Evolutionary conservation across 495 filamentous ascomycete species (phyloP), one percentile per base, ranked within the genome.

Genomic region (Cercophora scortea): DNA sequence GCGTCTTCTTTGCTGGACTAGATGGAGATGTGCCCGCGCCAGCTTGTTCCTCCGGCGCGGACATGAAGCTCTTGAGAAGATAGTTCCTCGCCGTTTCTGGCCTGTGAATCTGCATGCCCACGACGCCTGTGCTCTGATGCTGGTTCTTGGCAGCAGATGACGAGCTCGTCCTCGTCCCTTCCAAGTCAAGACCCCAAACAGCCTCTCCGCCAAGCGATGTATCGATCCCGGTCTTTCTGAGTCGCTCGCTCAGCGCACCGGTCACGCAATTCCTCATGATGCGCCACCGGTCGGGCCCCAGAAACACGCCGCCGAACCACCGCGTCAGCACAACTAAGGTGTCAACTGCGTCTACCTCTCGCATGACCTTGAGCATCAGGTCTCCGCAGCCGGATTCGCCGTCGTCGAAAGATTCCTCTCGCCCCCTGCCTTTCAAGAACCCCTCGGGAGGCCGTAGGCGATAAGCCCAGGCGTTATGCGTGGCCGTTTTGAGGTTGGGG

Each of bases 371-470:
- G 18, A 95, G 74, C 59, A 97, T 65, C 25, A 93, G 78, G 0
- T 83, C 81, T 6, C 93, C 93, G 25, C 87, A 89, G 25, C 89
- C 90, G 9, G 81, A 84, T 72, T 98, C 93, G 8, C 93, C 93
- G 64, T 98, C 93, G 61, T 96, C 92, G 55, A 95, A 89, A 52
- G 81, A 88, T 60, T 94, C 89, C 61, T 97, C 89, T 25, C 80
- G 81, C 13, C 79, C 75, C 2, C 76, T 68, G 6, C 65, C 60
- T 40, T 39, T 44, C n/a, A 45, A 16, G 43, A n/a, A 15, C 35
- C 33, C 35, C 8, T 50, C 53, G 12, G 49, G 48, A 7, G 55
- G 51, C 15, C 47, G 47, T 19, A 65, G 16, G 16, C 76, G 71
- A 61, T 73, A 79, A 0, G 76, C 78, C 70, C 77, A 79, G 45